Conservation (phyloP, 1,284 basidiomycete genomes). For the Xerocomus minutiporus region DNA sequence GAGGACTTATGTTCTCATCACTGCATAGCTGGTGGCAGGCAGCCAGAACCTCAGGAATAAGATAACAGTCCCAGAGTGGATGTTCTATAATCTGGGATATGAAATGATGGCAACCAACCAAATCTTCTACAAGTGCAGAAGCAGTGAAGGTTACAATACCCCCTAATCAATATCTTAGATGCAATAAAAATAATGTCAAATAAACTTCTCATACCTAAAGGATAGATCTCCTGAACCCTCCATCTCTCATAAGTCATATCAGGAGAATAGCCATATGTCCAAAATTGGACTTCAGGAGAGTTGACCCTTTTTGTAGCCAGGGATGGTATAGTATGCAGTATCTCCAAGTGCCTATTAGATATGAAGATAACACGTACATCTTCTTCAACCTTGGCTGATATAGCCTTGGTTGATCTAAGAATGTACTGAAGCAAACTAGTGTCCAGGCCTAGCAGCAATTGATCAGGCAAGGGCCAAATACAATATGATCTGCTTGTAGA, state of each 20-base stretch:
- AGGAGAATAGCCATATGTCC: conserved; percentile 60
- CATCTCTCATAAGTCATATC: conserved; percentile 46
- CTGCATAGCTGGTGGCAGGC: conserved; percentile 33
- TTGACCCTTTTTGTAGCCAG: conserved; percentile 45
- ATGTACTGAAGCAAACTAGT: conserved; percentile 43
- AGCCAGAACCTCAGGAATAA: conserved; percentile 57
- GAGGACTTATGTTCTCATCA: conserved; percentile 25
- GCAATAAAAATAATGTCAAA: conserved; percentile 5
- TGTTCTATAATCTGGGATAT: conserved; percentile 52
- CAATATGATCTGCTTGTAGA: conserved; percentile 31
- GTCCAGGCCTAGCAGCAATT: conserved; percentile 36
- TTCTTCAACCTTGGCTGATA: conserved; percentile 36
- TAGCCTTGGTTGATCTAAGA: conserved; percentile 40
- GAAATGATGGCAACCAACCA: conserved; percentile 39
- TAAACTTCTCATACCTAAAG: conserved; percentile 44
- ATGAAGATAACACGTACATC: conserved; percentile 54
- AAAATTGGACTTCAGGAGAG: conserved; percentile 48
- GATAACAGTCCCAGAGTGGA: conserved; percentile 61
- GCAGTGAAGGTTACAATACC: conserved; percentile 66
- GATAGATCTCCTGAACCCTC: conserved; percentile 60
- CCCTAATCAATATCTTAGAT: conserved; percentile 38
- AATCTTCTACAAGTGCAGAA: conserved; percentile 49
- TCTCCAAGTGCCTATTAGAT: conserved; percentile 53
- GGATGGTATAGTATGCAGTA: conserved; percentile 43
- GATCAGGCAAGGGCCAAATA: conserved; percentile 35